Conservation (phyloP, 352 stramenopile genomes). For the Phytophthora cactorum region DNA sequence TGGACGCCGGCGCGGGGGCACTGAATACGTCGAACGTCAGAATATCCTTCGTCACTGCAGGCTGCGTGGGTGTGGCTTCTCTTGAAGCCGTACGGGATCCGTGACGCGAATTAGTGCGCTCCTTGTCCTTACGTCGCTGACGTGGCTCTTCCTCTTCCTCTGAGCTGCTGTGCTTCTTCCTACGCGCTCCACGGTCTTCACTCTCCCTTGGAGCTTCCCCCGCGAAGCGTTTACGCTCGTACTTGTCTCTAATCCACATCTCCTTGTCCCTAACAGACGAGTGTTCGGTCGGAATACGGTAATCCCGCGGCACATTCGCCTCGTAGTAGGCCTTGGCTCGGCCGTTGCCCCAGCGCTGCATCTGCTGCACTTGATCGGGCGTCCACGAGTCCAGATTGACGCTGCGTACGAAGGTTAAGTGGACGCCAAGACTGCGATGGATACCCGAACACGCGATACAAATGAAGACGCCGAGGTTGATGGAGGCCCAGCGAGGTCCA, state of each 20-base stretch:
- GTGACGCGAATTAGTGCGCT: slow-evolving; percentile 21
- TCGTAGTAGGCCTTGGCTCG: slow-evolving; percentile 92
- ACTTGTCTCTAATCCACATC: slow-evolving; percentile 92
- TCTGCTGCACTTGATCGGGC: slow-evolving; percentile 87
- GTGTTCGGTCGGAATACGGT: slow-evolving; percentile 81
- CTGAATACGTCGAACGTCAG: slow-evolving; percentile 79
- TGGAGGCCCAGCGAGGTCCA: slow-evolving; percentile 92
- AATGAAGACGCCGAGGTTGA: slow-evolving; percentile 95
- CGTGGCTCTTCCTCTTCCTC: slow-evolving; percentile 56
- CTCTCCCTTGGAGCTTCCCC: slow-evolving; percentile 35
- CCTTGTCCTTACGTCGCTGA: slow-evolving; percentile 27
- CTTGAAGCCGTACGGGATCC: slow-evolving; percentile 47
- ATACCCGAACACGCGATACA: slow-evolving; percentile 95
- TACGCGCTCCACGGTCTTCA: slow-evolving; percentile 30
- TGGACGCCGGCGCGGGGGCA: slow-evolving; percentile 29
- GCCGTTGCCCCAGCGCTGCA: slow-evolving; percentile 93
- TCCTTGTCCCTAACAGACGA: slow-evolving; percentile 88
- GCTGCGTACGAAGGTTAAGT: slow-evolving; percentile 93
- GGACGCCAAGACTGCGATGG: slow-evolving; percentile 93
- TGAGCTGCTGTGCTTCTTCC: slow-evolving; percentile 50
- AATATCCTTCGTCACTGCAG: slow-evolving; percentile 57
- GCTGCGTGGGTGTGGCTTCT: slow-evolving; percentile 39
- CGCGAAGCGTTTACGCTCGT: slow-evolving; percentile 86
- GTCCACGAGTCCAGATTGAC: slow-evolving; percentile 96
- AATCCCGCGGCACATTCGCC: slow-evolving; percentile 78